Evolutionary conservation across 169 alveolate genomes (phyloP).

Genomic region (Eimeria maxima): DNA sequence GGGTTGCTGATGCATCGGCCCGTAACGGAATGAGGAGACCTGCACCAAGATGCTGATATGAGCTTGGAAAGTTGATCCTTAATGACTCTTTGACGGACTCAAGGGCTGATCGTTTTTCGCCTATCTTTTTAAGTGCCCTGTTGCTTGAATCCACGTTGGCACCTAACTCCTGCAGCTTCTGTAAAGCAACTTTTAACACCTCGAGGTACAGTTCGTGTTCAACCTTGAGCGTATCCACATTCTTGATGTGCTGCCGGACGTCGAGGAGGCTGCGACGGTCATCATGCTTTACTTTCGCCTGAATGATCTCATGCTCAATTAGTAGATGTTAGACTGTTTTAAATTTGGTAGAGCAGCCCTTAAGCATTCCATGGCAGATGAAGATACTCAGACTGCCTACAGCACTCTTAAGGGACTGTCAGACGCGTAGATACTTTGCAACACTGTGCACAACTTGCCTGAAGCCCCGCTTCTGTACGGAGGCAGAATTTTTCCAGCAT

Average conservation of each 20-base stretch:
- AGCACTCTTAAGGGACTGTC: background rate
- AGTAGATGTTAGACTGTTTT: background rate
- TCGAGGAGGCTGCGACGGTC: conserved; percentile 48
- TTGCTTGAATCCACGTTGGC: conserved; percentile 63
- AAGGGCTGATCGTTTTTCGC: conserved; percentile 28
- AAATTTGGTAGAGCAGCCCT: background rate
- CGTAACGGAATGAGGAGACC: background rate
- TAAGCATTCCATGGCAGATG: background rate
- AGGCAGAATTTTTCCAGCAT: conserved; percentile 89
- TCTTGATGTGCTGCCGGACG: conserved; percentile 82
- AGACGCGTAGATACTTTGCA: background rate
- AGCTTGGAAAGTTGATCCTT: background rate
- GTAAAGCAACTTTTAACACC: conserved; percentile 73
- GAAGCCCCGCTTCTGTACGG: conserved; percentile 89
- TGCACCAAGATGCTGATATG: background rate
- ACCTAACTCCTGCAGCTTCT: conserved; percentile 42
- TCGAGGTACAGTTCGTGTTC: conserved; percentile 84
- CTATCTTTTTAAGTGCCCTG: conserved; percentile 68
- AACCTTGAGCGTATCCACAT: conserved; percentile 86
- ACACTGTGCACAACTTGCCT: conserved; percentile 89
- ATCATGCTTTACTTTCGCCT: conserved; percentile 65
- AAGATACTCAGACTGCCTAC: background rate
- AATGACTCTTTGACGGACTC: conserved; percentile 60
- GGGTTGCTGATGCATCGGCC: background rate
- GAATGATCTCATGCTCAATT: background rate